These are phyloP conservation scores for Auriscalpium orientale DNA, from an alignment of 768 basidiomycete genomes.

Conservation along the genomic window DNA sequence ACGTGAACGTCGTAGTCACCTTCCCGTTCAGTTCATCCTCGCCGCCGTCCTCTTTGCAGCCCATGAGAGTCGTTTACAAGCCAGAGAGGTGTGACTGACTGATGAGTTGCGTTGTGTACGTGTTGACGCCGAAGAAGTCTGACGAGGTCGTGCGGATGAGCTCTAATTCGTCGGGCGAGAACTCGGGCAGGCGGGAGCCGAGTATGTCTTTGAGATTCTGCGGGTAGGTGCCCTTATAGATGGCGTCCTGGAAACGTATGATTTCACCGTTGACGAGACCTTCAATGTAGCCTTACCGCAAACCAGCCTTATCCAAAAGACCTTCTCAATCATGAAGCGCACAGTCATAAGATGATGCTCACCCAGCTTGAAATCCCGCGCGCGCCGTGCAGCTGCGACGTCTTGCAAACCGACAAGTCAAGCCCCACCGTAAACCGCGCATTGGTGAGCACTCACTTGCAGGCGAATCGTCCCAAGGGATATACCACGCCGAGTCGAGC, in stretches of 20 bases:
- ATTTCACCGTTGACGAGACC: background rate
- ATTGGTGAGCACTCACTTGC: slow-evolving; percentile 42
- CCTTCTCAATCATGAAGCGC: no score
- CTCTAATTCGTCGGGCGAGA: slow-evolving; percentile 46
- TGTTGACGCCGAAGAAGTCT: slow-evolving; percentile 70
- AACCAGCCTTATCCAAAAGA: slow-evolving; percentile 34
- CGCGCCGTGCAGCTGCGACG: slow-evolving; percentile 32
- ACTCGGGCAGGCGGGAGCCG: slow-evolving; percentile 50
- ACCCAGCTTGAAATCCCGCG: slow-evolving; percentile 36
- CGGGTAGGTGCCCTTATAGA: slow-evolving; percentile 69
- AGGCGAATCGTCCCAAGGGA: slow-evolving; percentile 61
- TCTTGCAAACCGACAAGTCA: slow-evolving; percentile 20
- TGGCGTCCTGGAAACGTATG: slow-evolving; percentile 39
- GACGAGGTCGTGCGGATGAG: slow-evolving; percentile 52
- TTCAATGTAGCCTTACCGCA: slow-evolving; percentile 26
- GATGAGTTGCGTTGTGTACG: slow-evolving; percentile 60
- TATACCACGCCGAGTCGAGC: slow-evolving; percentile 66
- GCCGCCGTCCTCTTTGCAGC: slow-evolving; percentile 43
- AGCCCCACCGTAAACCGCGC: background rate
- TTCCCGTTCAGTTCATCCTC: slow-evolving; percentile 58
- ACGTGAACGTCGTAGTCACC: slow-evolving; percentile 52
- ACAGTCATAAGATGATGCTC: slow-evolving; percentile 6
- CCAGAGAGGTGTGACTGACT: slow-evolving; percentile 27
- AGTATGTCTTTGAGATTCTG: slow-evolving; percentile 47
- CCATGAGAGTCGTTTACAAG: background rate